Conservation (phyloP, 1,139 yeast species). For the Entelexis paramagnoliae region DNA sequence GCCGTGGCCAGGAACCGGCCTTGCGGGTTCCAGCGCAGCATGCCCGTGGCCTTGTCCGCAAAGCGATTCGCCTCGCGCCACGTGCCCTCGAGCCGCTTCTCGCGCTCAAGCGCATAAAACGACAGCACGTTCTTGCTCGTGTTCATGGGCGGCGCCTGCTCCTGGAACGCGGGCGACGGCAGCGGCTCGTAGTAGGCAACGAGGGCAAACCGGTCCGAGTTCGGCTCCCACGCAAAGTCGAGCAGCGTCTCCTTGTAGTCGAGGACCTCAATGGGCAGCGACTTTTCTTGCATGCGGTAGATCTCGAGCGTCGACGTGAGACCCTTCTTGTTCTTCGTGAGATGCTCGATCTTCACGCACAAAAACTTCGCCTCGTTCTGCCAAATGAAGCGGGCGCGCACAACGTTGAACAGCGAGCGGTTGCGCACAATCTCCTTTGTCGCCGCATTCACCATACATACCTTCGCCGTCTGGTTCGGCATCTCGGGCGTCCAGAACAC, state of each 20-base stretch:
- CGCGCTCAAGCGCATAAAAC: constrained; percentile 72
- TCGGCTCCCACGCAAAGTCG: constrained; percentile 95
- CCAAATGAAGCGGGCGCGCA: constrained; percentile 91
- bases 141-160: constrained; percentile 39
- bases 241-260: constrained; percentile 85
- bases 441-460: constrained; percentile 81
- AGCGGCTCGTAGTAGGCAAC: constrained; percentile 44
- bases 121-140: constrained; percentile 53
- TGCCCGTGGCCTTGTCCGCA: constrained; percentile 58
- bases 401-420: constrained; percentile 86
- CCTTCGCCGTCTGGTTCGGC: constrained; percentile 88
- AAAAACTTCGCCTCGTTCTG: constrained; percentile 75
- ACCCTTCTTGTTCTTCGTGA: constrained; percentile 89
- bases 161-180: constrained; percentile 17
- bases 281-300: constrained; percentile 77
- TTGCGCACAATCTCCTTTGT: constrained; percentile 76
- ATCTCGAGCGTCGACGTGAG: constrained; percentile 86
- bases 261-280: constrained; percentile 86
- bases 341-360: constrained; percentile 95
- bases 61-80: constrained; percentile 51
- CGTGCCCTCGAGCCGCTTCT: constrained; percentile 40
- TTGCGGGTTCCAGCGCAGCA: constrained; percentile 81
- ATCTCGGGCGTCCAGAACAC: constrained; percentile 97
- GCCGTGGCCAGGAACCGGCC: constrained; percentile 84
- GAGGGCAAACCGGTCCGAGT: constrained; percentile 72